Percentiles rank a stretch among this genome's conserved stretches.
Conservation (phyloP, 495 filamentous ascomycete species). For the Parmelia sp. region DNA sequence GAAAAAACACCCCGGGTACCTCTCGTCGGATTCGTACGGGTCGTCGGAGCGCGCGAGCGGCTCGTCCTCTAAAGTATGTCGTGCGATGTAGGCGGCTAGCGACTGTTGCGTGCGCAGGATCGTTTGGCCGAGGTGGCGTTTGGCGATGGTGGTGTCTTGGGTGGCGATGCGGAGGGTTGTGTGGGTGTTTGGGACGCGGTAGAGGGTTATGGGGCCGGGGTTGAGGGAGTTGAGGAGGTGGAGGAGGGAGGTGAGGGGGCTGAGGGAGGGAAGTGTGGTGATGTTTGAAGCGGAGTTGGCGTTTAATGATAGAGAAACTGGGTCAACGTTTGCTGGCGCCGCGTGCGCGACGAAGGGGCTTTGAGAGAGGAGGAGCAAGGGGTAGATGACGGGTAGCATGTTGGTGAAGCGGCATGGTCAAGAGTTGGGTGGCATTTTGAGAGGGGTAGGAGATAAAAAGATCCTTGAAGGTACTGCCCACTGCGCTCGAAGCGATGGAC, state of each 20-base stretch:
- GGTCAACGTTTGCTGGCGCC: not conserved
- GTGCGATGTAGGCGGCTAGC: not conserved
- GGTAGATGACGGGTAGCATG: not conserved
- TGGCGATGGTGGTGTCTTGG: not conserved
- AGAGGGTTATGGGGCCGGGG: not conserved
- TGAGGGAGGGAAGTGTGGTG: not conserved
- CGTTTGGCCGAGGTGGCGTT: not conserved
- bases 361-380: not conserved
- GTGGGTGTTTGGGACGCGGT: not conserved
- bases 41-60: not conserved
- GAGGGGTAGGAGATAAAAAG: not conserved
- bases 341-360: not conserved
- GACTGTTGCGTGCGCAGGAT: not conserved
- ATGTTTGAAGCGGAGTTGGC: not conserved
- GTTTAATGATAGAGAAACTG: not conserved
- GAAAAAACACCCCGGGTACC: not conserved
- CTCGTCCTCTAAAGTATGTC: not conserved
- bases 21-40: not conserved
- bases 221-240: not conserved
- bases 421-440: not conserved
- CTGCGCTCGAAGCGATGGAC: not conserved
- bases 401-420: not conserved
- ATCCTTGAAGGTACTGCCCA: not conserved
- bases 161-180: not conserved
- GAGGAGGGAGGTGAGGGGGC: not conserved